Conservation (phyloP, 179 eudicot species). For the Silene vulgaris region DNA sequence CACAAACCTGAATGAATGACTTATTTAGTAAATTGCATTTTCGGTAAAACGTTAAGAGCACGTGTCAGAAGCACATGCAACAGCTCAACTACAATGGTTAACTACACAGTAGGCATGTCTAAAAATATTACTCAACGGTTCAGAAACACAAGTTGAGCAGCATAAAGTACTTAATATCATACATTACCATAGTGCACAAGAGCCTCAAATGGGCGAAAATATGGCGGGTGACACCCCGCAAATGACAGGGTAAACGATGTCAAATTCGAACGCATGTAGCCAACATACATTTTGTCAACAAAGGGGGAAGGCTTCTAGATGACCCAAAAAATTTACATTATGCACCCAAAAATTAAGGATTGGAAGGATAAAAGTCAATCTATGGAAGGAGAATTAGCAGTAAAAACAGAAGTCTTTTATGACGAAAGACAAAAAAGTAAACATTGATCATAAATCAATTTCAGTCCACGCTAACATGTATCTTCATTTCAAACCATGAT, state of each 20-base stretch:
- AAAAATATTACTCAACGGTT: neutral
- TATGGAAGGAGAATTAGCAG: neutral
- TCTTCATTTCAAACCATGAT: too few relatives aligned
- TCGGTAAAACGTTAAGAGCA: neutral
- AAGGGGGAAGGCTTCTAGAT: neutral
- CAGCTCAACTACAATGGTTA: neutral
- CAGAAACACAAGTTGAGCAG: too few relatives aligned
- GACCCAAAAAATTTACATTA: neutral
- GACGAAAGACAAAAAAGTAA: neutral
- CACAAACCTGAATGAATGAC: conserved; percentile 56
- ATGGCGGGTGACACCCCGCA: neutral
- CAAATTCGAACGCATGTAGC: neutral
- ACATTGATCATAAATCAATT: too few relatives aligned
- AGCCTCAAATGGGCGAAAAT: too few relatives aligned
- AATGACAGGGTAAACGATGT: neutral
- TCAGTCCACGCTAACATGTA: too few relatives aligned
- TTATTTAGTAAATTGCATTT: neutral
- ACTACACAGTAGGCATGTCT: neutral
- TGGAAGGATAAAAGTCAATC: neutral
- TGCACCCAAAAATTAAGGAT: neutral
- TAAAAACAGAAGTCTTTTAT: neutral
- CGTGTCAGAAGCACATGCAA: neutral
- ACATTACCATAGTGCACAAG: neutral
- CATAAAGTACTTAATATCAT: neutral
- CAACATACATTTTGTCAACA: neutral